Base-by-base conservation (phyloP, 2,329 filamentous ascomycete genomes). In the Sordariomycetes sp. region DNA sequence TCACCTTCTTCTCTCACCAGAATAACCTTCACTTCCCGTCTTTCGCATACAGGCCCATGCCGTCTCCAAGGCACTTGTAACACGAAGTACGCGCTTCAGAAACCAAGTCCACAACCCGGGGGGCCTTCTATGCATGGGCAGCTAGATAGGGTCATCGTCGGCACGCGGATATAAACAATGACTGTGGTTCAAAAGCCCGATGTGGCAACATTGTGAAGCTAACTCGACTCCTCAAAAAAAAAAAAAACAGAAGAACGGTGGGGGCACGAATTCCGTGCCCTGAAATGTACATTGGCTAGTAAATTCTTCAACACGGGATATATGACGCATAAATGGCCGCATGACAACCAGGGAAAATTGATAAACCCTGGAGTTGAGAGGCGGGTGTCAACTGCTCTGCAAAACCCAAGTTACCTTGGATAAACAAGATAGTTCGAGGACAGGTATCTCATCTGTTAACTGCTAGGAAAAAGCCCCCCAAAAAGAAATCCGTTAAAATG, bases 401-500 rank as follows among this genome's bases (percentile, higher is more conserved):
- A 55, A 55, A 50, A 54, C 51, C 39, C n/a, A 22, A 50, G 22
- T 8, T 10, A 50, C 17, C 22, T 7, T 32, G 8, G 28, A 32
- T 32, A 32, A 32, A 50, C 22, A 50, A 50, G 10, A 20, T 20
- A n/a, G 24, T 24, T 12, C 20, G 12, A 50, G 36, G 32, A 36
- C 52, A 53, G 28, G 54, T 57, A 55, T 55, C 28, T 42, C 48
- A 35, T 48, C 45, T 51, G 24, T 32, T 20, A 59, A 34, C 48
- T 28, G 20, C 39, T 35, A 48, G 54, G 22, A 10, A 59, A 59
- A 17, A n/a, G 48, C 10, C 17, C 25, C 35, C 52, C 5, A 57
- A 24, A 32, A n/a, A 25, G 28, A 42, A 25, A 42, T n/a, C n/a
- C 36, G 17, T 42, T n/a, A 45, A 45, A n/a, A 45, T 50, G n/a